Base-by-base conservation (phyloP, 2,329 filamentous ascomycete genomes). In the Cladosporium sp. region DNA sequence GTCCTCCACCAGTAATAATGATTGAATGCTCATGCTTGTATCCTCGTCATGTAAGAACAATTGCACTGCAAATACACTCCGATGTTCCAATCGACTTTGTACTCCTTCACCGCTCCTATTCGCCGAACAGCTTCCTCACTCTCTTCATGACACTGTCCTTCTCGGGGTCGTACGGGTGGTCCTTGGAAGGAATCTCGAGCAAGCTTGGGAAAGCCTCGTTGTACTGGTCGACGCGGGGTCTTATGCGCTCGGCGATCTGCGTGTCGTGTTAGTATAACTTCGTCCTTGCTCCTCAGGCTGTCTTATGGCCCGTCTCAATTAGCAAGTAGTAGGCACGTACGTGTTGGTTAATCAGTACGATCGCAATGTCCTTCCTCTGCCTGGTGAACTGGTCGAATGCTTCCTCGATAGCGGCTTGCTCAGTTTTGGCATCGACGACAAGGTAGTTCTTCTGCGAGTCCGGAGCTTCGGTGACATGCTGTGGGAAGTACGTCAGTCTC, bases 151-250 rank as follows among this genome's bases (percentile, higher is more conserved):
- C 94, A 76, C 94, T 98, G 79, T 99, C 95, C 84, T 99, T 99
- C 81, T 99, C 95, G 0, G 95, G 95, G 74, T 99, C 94, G 76
- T 99, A 99, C 2, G 95, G 95, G 78, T 99, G 95, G 78, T 99
- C 95, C 84, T 99, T 99, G 81, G 92, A 96, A 26, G 95, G 95
- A 67, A 99, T 98, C 80, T 99, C 95, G 65, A 99, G 88, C 63
- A 99, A 86, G 25, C 93, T 90, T n/a, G 95, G 95, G 80, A 99
- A 99, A 5, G 95, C 93, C 58, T 94, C 92, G 23, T 92, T 94
- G 80, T 96, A 97, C 43, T 88, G 88, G 79, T 99, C 95, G 71
- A 99, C 90, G 67, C 89, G 88, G 77, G 94, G 87, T 78, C 95
- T 88, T 86, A 99, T 99, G 77, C 88, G 88, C 77, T 99, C 95